Conservation (phyloP, 2,329 filamentous ascomycete species). For the Phaeosphaeriaceae sp. region DNA sequence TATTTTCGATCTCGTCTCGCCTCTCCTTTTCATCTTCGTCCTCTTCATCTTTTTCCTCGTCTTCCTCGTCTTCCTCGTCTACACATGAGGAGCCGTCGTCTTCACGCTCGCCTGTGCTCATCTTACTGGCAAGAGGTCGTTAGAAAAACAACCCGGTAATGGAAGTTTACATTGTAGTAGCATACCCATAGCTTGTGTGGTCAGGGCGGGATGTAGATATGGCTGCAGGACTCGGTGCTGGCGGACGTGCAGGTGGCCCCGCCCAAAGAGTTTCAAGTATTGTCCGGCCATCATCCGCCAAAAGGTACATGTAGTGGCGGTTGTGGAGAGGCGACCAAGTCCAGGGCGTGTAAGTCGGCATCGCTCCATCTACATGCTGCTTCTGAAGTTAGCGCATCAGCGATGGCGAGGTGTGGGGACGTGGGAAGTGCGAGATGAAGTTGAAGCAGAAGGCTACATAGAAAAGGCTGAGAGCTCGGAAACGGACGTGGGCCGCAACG, state of each 20-base stretch:
- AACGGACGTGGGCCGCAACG: too few species aligned
- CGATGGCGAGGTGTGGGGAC: too few species aligned
- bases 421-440: too few species aligned
- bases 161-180: too few species aligned
- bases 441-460: too few species aligned
- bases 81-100: not conserved
- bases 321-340: conserved; percentile 21
- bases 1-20: not conserved
- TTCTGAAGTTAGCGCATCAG: too few species aligned
- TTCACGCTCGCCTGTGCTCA: not conserved
- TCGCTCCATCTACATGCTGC: conserved; percentile 21
- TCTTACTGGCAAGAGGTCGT: too few species aligned
- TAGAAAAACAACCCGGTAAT: too few species aligned
- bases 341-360: conserved; percentile 22
- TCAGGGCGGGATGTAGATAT: too few species aligned
- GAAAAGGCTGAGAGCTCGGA: too few species aligned
- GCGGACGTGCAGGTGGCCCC: not conserved
- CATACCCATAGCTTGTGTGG: too few species aligned
- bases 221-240: too few species aligned
- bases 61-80: conserved; percentile 1
- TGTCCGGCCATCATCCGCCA: conserved; percentile 1
- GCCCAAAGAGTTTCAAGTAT: conserved; percentile 5
- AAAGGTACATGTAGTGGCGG: conserved; percentile 15
- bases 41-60: not conserved
- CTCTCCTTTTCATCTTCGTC: not conserved